Percentiles rank a stretch among this genome's conserved stretches.
Conservation (phyloP, 1,284 basidiomycete genomes). For the Afroboletus lepidellus region DNA sequence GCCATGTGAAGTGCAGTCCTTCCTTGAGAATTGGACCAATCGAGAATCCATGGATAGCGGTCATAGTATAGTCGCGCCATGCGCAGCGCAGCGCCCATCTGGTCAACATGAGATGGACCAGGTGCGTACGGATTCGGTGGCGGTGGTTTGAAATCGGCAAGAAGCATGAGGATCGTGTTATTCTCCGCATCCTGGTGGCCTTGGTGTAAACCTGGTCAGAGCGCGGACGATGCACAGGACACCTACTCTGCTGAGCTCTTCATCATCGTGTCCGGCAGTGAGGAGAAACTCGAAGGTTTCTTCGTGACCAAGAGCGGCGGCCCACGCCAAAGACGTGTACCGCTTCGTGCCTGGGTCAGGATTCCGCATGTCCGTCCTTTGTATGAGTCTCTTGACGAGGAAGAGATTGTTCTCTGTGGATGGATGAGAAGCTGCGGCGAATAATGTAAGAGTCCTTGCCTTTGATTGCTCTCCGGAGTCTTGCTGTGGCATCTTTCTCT, state of each 20-base stretch:
- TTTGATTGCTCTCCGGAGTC: conserved; percentile 78
- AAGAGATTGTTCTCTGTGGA: conserved; percentile 85
- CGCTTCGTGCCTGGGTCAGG: conserved; percentile 72
- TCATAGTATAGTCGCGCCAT: conserved; percentile 83
- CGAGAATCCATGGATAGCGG: conserved; percentile 79
- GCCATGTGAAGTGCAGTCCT: conserved; percentile 90
- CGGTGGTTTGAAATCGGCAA: conserved; percentile 72
- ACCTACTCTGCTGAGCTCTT: conserved; percentile 83
- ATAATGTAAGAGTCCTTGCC: conserved; percentile 40
- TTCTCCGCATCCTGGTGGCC: conserved; percentile 75
- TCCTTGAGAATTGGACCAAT: conserved; percentile 87
- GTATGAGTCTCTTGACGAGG: conserved; percentile 79
- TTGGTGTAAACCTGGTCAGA: conserved; percentile 13
- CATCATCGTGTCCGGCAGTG: conserved; percentile 83
- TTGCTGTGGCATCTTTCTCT: conserved; percentile 73
- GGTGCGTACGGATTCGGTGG: conserved; percentile 46
- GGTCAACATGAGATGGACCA: conserved; percentile 52
- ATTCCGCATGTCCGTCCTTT: conserved; percentile 84
- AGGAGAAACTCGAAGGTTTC: conserved; percentile 90
- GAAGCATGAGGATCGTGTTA: conserved; percentile 86
- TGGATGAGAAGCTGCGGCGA: conserved; percentile 13
- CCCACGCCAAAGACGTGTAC: conserved; percentile 86
- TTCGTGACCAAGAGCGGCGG: conserved; percentile 79
- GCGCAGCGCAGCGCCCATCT: conserved; percentile 66
- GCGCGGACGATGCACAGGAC: conserved; percentile 5